Base-by-base conservation (phyloP, 2,329 filamentous ascomycete species). In the Aplosporella prunicola region DNA sequence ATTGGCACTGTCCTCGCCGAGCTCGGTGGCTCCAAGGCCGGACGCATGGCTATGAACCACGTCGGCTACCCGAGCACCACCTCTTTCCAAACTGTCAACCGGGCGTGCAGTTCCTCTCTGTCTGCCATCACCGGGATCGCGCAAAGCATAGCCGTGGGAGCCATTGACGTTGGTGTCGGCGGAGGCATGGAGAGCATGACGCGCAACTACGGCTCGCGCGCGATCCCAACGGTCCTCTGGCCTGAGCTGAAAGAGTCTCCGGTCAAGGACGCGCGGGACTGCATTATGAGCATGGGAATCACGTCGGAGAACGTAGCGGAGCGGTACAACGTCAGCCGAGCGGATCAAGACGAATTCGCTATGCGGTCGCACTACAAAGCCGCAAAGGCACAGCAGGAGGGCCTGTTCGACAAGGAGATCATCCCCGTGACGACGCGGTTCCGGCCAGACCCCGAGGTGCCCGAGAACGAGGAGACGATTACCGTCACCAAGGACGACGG, bases 141-240 rank as follows among this genome's bases (percentile, higher is more conserved):
- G 5, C 77, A 81, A 40, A 71, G 80, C 44, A 91, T 95, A 49
- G 72, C 76, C n/a, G 69, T 73, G 0, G 86, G 82, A 2, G 72
- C 75, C 48, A 81, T 89, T 35, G 73, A 78, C 44, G 68, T 71
- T 0, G 88, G 85, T 42, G 76, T 95, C 44, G 88, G 79, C 8
- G 88, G 83, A 2, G 88, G 88, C 20, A 94, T 93, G 83, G 88
- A 95, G 72, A 89, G 82, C 64, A 95, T 95, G 88, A 93, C 85
- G 45, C 67, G 81, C 47, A 94, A 94, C 63, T 95, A 95, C 61
- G 87, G 80, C 35, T 76, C 69, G 17, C 69, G 78, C 40, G 88
- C 88, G n/a, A 91, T 95, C 28, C 88, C 88, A 0, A 79, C 78
- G 0, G 75, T 86, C 45, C 62, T 86, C 9, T 94, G 86, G 85